These are phyloP conservation scores for Penicillium sp. DNA, from an alignment of 2,329 filamentous ascomycete genomes.

Conservation along the genomic window DNA sequence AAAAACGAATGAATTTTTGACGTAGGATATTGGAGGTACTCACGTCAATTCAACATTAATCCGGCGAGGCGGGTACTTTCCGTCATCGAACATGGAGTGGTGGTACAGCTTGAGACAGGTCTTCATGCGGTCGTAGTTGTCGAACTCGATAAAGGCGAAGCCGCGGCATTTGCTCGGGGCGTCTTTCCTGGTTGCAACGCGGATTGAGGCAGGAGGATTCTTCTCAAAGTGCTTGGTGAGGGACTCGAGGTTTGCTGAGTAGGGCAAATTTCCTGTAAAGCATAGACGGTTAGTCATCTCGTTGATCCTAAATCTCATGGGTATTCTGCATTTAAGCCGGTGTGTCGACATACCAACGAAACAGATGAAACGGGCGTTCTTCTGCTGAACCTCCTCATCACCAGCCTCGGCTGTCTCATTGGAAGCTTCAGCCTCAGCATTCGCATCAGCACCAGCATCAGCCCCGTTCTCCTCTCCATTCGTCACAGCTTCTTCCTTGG, in stretches of 20 bases:
- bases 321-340: not conserved
- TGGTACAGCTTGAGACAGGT: conserved; percentile 89
- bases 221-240: conserved; percentile 77
- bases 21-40: conserved; percentile 36
- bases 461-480: not conserved
- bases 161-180: conserved; percentile 67
- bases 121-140: conserved; percentile 84
- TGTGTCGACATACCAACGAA: conserved; percentile 66
- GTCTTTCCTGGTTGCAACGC: conserved; percentile 70
- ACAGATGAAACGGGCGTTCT: conserved; percentile 67
- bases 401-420: conserved; percentile 3
- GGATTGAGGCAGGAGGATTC: conserved; percentile 69
- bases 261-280: conserved; percentile 78
- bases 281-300: not conserved
- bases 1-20: not conserved
- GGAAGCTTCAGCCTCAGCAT: conserved; percentile 16
- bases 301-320: not conserved
- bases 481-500: conserved; percentile 15
- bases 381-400: conserved; percentile 10
- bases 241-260: conserved; percentile 69
- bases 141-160: conserved; percentile 88
- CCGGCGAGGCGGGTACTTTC: conserved; percentile 61
- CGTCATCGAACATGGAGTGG: conserved; percentile 72
- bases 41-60: conserved; percentile 93
- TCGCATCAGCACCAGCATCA: not conserved